Base-by-base conservation (phyloP, 345 rosid genomes). In the Toxicodendron radicans region DNA sequence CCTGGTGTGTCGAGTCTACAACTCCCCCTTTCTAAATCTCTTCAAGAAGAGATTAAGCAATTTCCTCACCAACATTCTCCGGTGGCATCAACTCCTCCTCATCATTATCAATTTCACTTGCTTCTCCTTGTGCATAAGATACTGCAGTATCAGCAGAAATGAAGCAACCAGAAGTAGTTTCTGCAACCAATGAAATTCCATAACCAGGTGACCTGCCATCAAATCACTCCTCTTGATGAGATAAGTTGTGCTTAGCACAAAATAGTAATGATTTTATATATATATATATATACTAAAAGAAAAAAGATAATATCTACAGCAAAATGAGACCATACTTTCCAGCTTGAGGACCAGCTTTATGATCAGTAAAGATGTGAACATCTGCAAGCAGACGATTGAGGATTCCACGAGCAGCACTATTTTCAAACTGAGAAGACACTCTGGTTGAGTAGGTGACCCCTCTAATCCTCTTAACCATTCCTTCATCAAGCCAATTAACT, bases 21-120 rank as follows among this genome's bases (percentile, higher is more conserved):
- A 95, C 97, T 77, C 99, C 99, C 35, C 98, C 97, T 76, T 85
- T 92, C 80, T 88, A 93, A 76, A 95, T 83, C 88, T 95, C 97
- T 21, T 88, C 80, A 66, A 93, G 98, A 60, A 95, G 93, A 87
- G 83, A 66, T 18, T 92, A 86, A 59, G 97, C 98, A 76, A 84
- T 79, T 75, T 89, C 87, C 84, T 78, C 90, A 7, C 98, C 98
- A n/a, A 95, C 89, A 71, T 88, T 90, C 73, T 83, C 90, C 7
- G 95, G 85, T 71, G 96, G 92, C 48, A 38, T 70, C 78, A 89
- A 70, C 45, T 85, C 89, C 82, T 82, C 74, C 83, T 82, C 89
- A 76, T 87, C 89, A 33, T 57, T 87, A 32, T 88, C 97, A 52
- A 87, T 75, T 56, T 85, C 90, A 72, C 79, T 89, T 66, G 83